These are phyloP conservation scores for Canna indica DNA, from an alignment of 176 grass and related monocot species.

Conservation along the genomic window DNA sequence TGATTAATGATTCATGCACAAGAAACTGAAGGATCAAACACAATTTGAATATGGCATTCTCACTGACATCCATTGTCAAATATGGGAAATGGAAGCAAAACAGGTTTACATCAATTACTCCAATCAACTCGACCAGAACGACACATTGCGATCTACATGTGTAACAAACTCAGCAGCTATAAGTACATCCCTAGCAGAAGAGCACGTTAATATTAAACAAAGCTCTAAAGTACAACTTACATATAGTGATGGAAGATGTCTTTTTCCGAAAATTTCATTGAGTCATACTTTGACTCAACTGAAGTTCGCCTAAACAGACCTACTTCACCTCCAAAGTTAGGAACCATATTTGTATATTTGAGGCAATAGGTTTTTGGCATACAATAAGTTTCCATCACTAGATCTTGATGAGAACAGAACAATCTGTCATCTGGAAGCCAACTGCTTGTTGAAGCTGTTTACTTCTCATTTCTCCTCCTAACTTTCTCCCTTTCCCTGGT, in stretches of 20 bases:
- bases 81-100: not conserved
- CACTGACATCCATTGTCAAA: not conserved
- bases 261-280: not conserved
- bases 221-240: not conserved
- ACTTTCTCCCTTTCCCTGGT: constrained; percentile 58
- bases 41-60: no score
- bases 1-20: no score
- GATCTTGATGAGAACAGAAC: not conserved
- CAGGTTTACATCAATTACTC: not conserved
- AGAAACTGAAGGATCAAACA: no score
- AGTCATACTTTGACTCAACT: not conserved
- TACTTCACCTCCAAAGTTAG: not conserved
- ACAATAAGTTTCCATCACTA: not conserved
- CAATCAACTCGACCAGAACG: not conserved
- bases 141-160: not conserved
- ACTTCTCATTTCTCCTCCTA: constrained; percentile 57
- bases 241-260: not conserved
- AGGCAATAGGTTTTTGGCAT: not conserved
- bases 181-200: not conserved
- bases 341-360: not conserved
- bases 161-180: not conserved
- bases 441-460: not conserved
- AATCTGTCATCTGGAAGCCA: not conserved
- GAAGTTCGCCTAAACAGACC: not conserved
- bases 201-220: not conserved